These are phyloP conservation scores for Gynochthodes officinalis DNA, from an alignment of 257 asterid species.

Conservation along the genomic window DNA sequence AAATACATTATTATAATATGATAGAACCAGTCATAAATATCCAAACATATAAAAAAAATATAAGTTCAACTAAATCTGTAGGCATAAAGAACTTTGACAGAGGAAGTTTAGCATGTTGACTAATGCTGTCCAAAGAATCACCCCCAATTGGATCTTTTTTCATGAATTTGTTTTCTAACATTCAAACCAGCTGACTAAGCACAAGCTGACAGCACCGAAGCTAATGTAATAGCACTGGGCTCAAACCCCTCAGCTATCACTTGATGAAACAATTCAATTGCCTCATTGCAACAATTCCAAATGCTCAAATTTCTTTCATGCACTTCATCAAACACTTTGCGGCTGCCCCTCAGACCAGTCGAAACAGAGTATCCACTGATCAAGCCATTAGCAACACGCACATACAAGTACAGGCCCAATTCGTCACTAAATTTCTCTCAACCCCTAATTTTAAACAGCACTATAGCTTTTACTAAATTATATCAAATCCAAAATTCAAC, in stretches of 20 bases:
- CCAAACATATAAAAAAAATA: too few relatives aligned
- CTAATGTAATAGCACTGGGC: constrained; percentile 53
- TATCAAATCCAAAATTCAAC: too few relatives aligned
- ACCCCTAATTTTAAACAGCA: too few relatives aligned
- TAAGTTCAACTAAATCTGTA: too few relatives aligned
- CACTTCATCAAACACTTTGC: constrained; percentile 68
- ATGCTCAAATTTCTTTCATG: constrained; percentile 40
- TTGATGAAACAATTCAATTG: constrained; percentile 49
- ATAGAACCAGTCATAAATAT: too few relatives aligned
- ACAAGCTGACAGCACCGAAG: constrained; percentile 78
- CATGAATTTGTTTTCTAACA: constrained; percentile 66
- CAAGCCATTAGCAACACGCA: constrained; percentile 61
- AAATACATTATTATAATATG: too few relatives aligned
- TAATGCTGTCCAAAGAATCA: constrained; percentile 85
- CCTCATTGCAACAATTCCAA: constrained; percentile 53
- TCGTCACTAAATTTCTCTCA: too few relatives aligned
- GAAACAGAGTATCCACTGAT: constrained; percentile 58
- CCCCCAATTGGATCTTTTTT: constrained; percentile 47
- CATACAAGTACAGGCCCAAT: constrained; percentile 55
- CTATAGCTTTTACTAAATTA: too few relatives aligned
- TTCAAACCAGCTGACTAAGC: constrained; percentile 73
- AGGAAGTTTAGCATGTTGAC: too few relatives aligned
- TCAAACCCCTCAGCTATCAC: constrained; percentile 55
- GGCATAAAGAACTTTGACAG: too few relatives aligned
- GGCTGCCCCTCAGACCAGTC: constrained; percentile 36